These are phyloP conservation scores for Citrullus mucosospermus DNA, from an alignment of 306 rosid species.

Conservation along the genomic window DNA sequence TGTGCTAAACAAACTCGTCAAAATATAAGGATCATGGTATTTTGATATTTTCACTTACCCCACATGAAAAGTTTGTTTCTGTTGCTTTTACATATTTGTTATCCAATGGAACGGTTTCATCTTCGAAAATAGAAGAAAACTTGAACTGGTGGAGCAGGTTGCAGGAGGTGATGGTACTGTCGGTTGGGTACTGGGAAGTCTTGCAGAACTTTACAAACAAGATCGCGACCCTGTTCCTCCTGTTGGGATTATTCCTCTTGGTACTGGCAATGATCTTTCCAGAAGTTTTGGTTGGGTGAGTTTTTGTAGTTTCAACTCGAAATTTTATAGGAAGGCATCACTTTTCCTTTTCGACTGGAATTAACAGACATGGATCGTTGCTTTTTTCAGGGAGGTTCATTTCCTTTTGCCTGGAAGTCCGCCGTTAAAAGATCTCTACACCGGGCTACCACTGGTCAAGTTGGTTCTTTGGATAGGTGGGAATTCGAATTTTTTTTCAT, in stretches of 20 bases:
- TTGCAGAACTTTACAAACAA: constrained; percentile 41
- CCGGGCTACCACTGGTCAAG: constrained; percentile 52
- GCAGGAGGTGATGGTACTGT: constrained; percentile 99
- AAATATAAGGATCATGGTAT: constrained; percentile 77
- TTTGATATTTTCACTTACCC: constrained; percentile 42
- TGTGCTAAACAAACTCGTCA: constrained; percentile 79
- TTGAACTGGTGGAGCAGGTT: constrained; percentile 46
- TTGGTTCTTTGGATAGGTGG: constrained; percentile 67
- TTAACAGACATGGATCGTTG: constrained; percentile 1
- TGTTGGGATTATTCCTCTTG: constrained; percentile 77
- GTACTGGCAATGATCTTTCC: constrained; percentile 92
- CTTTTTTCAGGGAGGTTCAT: constrained; percentile 82
- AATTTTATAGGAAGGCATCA: constrained; percentile 1
- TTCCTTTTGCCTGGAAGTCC: constrained; percentile 82
- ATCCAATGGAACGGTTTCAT: background rate
- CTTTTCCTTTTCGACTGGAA: constrained; percentile 3
- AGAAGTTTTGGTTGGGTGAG: constrained; percentile 95
- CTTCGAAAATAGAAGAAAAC: background rate
- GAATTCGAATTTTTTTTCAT: background rate
- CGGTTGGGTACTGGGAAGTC: constrained; percentile 93
- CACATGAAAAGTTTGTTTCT: background rate
- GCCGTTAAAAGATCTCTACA: constrained; percentile 59
- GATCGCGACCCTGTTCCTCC: constrained; percentile 78
- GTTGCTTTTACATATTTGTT: background rate
- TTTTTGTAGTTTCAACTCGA: constrained; percentile 6